Evolutionary conservation across 2,329 filamentous ascomycete species (phyloP), one percentile per base, ranked within the genome.

Genomic region (Pseudocercospora fijiensis): DNA sequence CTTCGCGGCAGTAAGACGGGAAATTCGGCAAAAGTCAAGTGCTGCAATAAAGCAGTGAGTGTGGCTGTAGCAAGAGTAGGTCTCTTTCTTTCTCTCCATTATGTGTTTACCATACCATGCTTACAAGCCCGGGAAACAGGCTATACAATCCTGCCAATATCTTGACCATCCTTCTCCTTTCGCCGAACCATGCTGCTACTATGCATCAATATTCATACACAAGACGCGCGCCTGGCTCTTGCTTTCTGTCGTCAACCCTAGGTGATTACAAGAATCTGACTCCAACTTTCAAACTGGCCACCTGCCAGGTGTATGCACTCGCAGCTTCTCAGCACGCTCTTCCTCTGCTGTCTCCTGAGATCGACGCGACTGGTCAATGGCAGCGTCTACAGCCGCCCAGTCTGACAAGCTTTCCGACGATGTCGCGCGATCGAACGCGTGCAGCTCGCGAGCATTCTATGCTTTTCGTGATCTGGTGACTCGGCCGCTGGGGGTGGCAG

Each of bases 391-490:
- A 8, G 20, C 57, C 26, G 24, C 28, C 33, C 53, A 62, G 27
- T 58, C 58, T 3, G 24, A 20, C 41, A 58, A 30, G 5, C 43
- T 24, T 20, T 64, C 60, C 6, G 55, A 16, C 16, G 60, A 57
- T 22, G 68, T 70, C 51, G 67, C 65, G 8, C 65, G 66, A 28
- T 67, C 69, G 27, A 70, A 68, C 9, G 61, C 60, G 11, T 63
- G 60, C 55, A 66, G 57, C 28, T 69, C 67, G 43, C 43, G 58
- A 30, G 68, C 60, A 49, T 66, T 65, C 74, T 86, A 88, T 62
- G 88, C 89, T 84, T 90, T 91, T 74, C 89, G 86, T 70, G 87
- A 90, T 71, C 89, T 83, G 56, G 88, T 87, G 63, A 83, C 83
- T 66, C 83, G 79, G 68, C 86, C 87, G 74, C 84, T 89, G 69